Evolutionary conservation across 2,329 filamentous ascomycete genomes (phyloP).

Genomic region (Fragosphaeria purpurea): DNA sequence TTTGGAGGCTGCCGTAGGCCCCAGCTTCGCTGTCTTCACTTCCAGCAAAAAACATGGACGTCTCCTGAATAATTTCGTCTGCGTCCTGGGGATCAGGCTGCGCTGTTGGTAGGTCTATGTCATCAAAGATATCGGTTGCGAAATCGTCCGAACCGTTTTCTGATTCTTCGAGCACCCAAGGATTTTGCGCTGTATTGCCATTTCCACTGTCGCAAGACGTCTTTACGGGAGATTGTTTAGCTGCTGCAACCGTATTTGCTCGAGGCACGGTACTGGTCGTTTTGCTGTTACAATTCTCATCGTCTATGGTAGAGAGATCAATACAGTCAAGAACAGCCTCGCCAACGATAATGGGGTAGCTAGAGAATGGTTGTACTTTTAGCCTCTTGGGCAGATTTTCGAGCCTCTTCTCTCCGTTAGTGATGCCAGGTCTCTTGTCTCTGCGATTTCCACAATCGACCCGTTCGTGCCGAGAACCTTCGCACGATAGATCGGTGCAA

Average conservation of each 20-base stretch:
- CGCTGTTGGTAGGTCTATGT: conserved; percentile 4
- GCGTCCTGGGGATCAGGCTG: no score
- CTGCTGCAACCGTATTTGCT: no score
- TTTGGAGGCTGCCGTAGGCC: no score
- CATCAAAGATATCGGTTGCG: conserved; percentile 12
- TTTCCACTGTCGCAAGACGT: conserved; percentile 1
- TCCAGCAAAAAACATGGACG: no score
- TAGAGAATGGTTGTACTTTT: not conserved
- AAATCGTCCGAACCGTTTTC: conserved; percentile 6
- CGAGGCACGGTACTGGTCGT: not conserved
- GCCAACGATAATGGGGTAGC: not conserved
- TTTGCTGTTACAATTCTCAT: not conserved
- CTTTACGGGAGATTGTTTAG: not conserved
- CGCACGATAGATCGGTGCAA: not conserved
- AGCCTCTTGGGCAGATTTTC: not conserved
- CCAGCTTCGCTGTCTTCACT: no score
- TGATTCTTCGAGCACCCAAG: conserved; percentile 3
- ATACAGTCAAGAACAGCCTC: conserved; percentile 8
- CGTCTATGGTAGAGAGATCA: conserved; percentile 7
- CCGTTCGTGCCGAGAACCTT: not conserved
- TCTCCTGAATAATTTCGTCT: no score
- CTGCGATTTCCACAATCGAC: no score
- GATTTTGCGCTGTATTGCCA: not conserved
- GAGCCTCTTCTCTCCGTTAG: not conserved
- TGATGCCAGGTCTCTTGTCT: no score